Base-by-base conservation (phyloP, 1,139 yeast species). In the Hansenula lynferdii region DNA sequence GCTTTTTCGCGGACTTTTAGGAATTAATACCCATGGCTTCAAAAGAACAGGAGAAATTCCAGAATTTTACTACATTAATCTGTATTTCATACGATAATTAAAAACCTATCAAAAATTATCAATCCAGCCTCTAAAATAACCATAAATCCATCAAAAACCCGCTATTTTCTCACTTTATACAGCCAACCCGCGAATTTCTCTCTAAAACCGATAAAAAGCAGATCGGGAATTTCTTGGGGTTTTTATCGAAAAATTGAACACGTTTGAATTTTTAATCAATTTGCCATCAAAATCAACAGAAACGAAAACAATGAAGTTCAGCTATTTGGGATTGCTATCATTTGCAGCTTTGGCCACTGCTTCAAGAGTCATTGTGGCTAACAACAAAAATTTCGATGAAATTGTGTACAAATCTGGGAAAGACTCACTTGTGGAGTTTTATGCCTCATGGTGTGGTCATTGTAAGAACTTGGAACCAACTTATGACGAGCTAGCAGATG, bases 371-470 rank as follows among this genome's bases (percentile, higher is more conserved):
- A 60, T 71, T 31, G 70, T 66, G 41, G 71, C 67, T 28, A 61
- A 64, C 40, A 72, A 67, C 45, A 63, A 68, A 38, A 73, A 69
- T 43, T 77, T 85, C 54, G 75, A 77, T 35, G 71, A 68, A 18
- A 58, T 75, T 27, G 82, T 80, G 12, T 58, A 72, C 37, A 64
- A 69, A 16, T 69, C 81, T 1, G 81, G 77, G 8, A 77, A 81
- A 49, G 77, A 74, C 43, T 70, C 86, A 0, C 68, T 85, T 43
- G 85, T 85, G 36, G 85, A 85, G 70, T 92, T 90, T 69, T 92
- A 86, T 60, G 98, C 98, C 41, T 94, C 96, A 61, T 92, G 98
- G 98, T 92, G 98, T 72, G 96, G 97, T 36, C 97, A 90, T 75
- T 90, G 97, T 76, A 90, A 90, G 75, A 86, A 75, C 62, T 74